Base-by-base conservation (phyloP, 768 basidiomycete species). In the Ephemerocybe angulata region DNA sequence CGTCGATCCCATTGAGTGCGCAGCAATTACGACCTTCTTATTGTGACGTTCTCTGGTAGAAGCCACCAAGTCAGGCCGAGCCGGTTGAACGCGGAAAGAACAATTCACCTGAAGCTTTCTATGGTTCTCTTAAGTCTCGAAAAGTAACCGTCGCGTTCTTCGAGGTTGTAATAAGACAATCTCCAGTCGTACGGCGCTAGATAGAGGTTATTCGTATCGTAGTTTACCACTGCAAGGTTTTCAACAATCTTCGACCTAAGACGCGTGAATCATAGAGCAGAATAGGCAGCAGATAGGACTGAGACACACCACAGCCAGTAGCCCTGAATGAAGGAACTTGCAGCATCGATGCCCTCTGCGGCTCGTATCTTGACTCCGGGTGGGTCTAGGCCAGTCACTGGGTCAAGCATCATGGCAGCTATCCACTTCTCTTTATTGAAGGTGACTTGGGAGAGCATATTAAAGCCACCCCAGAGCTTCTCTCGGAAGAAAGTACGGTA, bases 101-200 rank as follows among this genome's bases (percentile, higher is more conserved):
- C 25, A 3, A 35, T 31, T 50, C 57, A 88, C 83, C 81, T 86
- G 62, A 91, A 82, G 29, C 84, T 76, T 68, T 98, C 96, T 40
- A 97, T 90, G 1, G 81, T 86, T 3, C 75, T 63, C 70, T 95
- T 96, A 29, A 95, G 76, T 58, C 77, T 85, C 1, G 90, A 91
- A 65, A 93, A 93, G 67, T 94, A 95, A 1, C 87, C 86, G 64
- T 95, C 93, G 17, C 93, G 84, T 60, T 87, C 87, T 72, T 99
- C 93, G 2, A 98, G 82, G 66, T 99, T 98, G 68, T 83, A 87
- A 68, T 84, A 92, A 13, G 90, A 90, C 30, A 91, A 65, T 37
- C 89, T 80, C 96, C 94, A 98, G 62, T 97, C 94, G 63, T 97
- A 97, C 13, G 90, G 83, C 1, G 90, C 89, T 3, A 93, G 77